Conservation (phyloP, 768 basidiomycete species). For the Russula griseocarnosa region DNA sequence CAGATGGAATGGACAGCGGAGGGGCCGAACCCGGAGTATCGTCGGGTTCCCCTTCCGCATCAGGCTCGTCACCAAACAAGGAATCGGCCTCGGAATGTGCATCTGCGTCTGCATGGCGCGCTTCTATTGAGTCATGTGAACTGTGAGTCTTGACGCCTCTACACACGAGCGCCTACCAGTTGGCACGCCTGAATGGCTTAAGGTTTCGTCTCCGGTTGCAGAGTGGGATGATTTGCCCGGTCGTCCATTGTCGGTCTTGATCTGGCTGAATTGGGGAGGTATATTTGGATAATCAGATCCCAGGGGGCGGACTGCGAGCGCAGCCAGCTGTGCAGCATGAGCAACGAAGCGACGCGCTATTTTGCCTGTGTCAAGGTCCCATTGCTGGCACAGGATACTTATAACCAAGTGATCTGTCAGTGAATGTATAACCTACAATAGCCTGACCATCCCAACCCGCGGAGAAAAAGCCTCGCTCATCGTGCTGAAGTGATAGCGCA, state of each 20-base stretch:
- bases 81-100: slow-evolving; percentile 80
- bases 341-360: slow-evolving; percentile 69
- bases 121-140: slow-evolving; percentile 16
- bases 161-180: slow-evolving; percentile 2
- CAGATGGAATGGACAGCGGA: slow-evolving; percentile 21
- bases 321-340: slow-evolving; percentile 81
- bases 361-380: slow-evolving; percentile 94
- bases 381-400: slow-evolving; percentile 60
- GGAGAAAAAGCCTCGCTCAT: slow-evolving; percentile 83
- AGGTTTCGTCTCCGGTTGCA: slow-evolving; percentile 6
- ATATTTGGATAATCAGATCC: slow-evolving; percentile 34
- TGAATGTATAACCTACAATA: slow-evolving; percentile 49
- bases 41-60: slow-evolving; percentile 49
- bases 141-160: background rate
- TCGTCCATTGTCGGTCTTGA: slow-evolving; percentile 14
- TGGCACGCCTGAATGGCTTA: background rate
- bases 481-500: slow-evolving; percentile 71
- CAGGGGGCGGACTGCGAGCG: slow-evolving; percentile 71
- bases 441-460: slow-evolving; percentile 94
- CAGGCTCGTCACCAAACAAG: slow-evolving; percentile 83
- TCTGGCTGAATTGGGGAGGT: slow-evolving; percentile 27
- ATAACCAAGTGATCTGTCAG: slow-evolving; percentile 8
- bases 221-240: slow-evolving; percentile 7
- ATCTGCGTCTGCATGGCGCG: slow-evolving; percentile 43
- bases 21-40: slow-evolving; percentile 13